A percentile compares a stretch with the other conserved stretches of the same genome.
Conservation (phyloP, 192 early-diverging fungal species). For the Mortierella alpina region DNA sequence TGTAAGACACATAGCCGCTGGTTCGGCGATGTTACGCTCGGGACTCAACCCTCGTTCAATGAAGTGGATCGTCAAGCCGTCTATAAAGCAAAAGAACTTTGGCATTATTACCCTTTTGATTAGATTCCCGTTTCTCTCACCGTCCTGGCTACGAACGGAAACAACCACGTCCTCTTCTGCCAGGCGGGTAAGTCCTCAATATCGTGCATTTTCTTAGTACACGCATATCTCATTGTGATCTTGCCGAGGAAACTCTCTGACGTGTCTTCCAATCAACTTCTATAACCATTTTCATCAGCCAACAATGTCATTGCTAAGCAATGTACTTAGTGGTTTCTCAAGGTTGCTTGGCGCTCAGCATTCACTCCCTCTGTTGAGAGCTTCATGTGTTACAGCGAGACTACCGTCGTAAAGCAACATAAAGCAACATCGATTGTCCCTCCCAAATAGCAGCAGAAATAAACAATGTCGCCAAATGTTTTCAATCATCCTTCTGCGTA, state of each 20-base stretch:
- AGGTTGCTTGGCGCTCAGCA: background rate
- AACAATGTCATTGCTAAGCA: constrained; percentile 8
- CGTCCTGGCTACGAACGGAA: constrained; percentile 16
- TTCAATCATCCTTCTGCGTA: too few species aligned
- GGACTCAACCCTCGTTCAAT: background rate
- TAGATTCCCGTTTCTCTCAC: constrained; percentile 18
- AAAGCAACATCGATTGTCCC: too few species aligned
- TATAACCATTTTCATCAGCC: background rate
- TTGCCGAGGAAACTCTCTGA: background rate
- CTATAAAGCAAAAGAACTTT: background rate
- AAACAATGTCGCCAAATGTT: too few species aligned
- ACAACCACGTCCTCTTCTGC: constrained; percentile 13
- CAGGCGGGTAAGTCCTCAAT: constrained; percentile 16
- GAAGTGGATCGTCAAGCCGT: background rate
- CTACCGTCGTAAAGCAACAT: too few species aligned
- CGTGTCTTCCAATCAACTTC: background rate
- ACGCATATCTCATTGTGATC: background rate
- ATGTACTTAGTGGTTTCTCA: constrained; percentile 1
- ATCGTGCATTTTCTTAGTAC: too few species aligned
- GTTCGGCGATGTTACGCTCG: background rate
- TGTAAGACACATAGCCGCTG: constrained; percentile 1
- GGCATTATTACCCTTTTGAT: background rate
- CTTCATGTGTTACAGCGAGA: too few species aligned
- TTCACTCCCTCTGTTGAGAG: background rate
- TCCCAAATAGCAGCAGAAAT: too few species aligned